Evolutionary conservation across 176 grass and related monocot species (phyloP), one percentile per base, ranked within the genome.

Genomic region (Zizania latifolia): DNA sequence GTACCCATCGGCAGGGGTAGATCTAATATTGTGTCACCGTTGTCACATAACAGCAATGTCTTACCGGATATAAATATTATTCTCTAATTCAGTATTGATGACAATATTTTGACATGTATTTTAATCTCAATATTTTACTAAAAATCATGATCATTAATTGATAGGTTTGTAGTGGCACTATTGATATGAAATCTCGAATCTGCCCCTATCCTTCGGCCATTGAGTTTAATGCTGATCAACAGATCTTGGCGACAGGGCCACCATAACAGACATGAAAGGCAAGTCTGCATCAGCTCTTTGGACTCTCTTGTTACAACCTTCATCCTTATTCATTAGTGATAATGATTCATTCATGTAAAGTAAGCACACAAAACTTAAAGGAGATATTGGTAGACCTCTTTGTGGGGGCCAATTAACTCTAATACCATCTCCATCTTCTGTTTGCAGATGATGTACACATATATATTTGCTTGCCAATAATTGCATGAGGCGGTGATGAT

Each of bases 231-330:
- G 66, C 45, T 44, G n/a, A 22, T 22, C 6, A 56, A 10, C 17
- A 71, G 82, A 45, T 85, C 46, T 71, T 12, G 48, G 31, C 0
- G 83, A 74, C 68, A 67, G 58, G 16, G 45, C 68, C 83, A 79
- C 37, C 48, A 12, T 30, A 79, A 11, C 83, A 58, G 16, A 77
- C 5, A 36, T 29, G 65, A 50, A 59, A 59, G 13, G 46, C 3
- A 8, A 17, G 23, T 19, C 37, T 59, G 15, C 46, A 33, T 68
- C 53, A 83, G 1, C 44, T 24, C 58, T 80, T 80, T 56, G 71
- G 56, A 72, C 72, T 50, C 46, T 73, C 11, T 6, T 30, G 74
- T 48, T 45, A 12, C 75, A 40, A 38, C 36, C 82, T 85, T 85
- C 35, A 78, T 17, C 16, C 36, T 58, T 45, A 72, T 75, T 85